Percentiles rank a stretch among this genome's conserved stretches.
Evolutionary conservation across 306 rosid genomes (phyloP).

Genomic region (Alnus rubra): DNA sequence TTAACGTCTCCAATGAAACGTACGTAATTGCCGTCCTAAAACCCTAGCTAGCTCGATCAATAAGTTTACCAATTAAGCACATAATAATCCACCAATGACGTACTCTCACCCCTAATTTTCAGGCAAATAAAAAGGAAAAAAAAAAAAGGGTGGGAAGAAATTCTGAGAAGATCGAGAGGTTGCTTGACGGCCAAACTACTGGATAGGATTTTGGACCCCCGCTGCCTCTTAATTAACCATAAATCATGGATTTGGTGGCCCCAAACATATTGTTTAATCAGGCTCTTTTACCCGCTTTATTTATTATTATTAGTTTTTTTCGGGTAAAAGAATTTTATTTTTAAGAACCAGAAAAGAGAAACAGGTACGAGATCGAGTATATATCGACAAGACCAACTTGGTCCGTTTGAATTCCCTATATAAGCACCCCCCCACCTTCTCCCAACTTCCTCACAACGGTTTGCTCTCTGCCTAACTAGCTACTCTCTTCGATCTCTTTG

Average conservation of each 20-base stretch:
- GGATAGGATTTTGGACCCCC: constrained; percentile 19
- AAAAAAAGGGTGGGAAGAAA: constrained; percentile 9
- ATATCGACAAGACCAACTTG: not conserved
- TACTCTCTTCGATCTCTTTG: constrained; percentile 23
- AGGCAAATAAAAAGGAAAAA: not conserved
- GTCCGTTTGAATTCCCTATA: constrained; percentile 38
- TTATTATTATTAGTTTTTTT: not conserved
- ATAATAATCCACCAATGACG: not conserved
- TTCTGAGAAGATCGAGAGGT: constrained; percentile 6
- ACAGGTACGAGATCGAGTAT: not conserved
- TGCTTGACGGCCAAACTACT: constrained; percentile 31
- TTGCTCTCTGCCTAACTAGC: constrained; percentile 13
- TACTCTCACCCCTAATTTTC: not conserved
- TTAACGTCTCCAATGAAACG: not conserved
- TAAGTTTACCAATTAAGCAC: not conserved
- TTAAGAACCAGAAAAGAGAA: not conserved
- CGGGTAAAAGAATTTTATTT: not conserved
- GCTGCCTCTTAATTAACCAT: constrained; percentile 10
- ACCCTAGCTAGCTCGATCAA: not conserved
- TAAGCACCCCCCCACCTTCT: constrained; percentile 31
- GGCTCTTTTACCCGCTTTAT: constrained; percentile 16
- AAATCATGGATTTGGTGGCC: constrained; percentile 37
- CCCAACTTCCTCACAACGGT: constrained; percentile 41
- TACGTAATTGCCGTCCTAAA: not conserved
- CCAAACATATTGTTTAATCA: constrained; percentile 22